Conservation (phyloP, 192 early-diverging fungal genomes). For the Coemansia sp. region DNA sequence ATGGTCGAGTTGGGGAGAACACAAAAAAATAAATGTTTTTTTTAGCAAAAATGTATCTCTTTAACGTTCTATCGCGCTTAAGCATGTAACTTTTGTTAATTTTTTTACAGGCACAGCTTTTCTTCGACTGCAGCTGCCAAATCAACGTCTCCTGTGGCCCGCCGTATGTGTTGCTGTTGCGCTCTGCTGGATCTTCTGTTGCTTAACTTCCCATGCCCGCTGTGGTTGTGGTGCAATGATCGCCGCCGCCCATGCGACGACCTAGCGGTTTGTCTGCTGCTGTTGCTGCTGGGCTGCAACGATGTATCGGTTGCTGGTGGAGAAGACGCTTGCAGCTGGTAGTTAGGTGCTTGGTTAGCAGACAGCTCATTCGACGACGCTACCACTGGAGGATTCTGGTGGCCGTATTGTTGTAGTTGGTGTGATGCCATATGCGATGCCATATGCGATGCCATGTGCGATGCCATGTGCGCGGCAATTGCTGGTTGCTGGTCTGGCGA, state of each 20-base stretch:
- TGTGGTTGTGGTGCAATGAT: neutral
- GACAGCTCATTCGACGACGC: too few species aligned
- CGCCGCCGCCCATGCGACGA: neutral
- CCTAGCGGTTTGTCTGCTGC: neutral
- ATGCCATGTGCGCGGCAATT: neutral
- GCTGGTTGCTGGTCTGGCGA: constrained; percentile 3
- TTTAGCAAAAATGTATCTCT: too few species aligned
- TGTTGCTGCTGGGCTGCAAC: neutral
- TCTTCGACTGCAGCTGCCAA: constrained; percentile 32
- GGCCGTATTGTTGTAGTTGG: too few species aligned
- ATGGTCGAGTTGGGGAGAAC: too few species aligned
- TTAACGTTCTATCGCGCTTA: too few species aligned
- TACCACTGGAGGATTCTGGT: neutral
- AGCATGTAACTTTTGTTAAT: too few species aligned
- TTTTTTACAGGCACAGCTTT: constrained; percentile 27
- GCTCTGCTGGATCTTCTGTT: constrained; percentile 11
- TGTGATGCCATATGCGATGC: too few species aligned
- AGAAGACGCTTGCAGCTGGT: neutral
- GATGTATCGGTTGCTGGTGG: neutral
- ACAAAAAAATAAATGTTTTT: too few species aligned
- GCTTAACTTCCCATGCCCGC: neutral
- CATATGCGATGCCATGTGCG: too few species aligned
- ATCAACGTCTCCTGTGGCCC: constrained; percentile 7
- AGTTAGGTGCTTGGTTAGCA: too few species aligned
- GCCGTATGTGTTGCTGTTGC: neutral